phyloP scores from a whole-genome alignment of 78 protist genomes.

The Dictyostelium brefeldianum region DNA sequence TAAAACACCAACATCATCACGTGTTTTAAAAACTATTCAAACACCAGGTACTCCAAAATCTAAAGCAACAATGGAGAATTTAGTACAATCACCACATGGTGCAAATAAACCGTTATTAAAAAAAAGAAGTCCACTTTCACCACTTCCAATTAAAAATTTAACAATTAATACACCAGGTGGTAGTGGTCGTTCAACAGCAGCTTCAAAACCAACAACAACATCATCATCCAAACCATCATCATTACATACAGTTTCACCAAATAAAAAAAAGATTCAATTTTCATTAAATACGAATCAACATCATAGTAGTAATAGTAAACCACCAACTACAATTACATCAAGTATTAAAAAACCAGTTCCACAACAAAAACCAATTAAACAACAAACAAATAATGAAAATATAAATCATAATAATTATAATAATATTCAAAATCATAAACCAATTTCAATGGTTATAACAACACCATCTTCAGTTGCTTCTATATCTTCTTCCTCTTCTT shows the following conservation, averaged over 20 bases:
- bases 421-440: neutral
- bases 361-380: neutral
- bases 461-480: neutral
- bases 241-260: neutral
- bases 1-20: slow-evolving; percentile 4
- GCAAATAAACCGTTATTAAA: neutral
- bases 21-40: neutral
- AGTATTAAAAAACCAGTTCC: neutral
- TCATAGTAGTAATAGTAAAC: neutral
- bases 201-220: neutral
- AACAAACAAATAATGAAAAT: slow-evolving; percentile 12
- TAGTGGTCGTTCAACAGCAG: neutral
- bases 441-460: neutral
- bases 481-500: neutral
- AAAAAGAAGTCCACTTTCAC: slow-evolving; percentile 25
- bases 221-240: neutral
- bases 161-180: neutral
- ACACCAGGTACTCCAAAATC: slow-evolving; percentile 74
- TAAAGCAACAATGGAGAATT: neutral
- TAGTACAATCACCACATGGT: neutral
- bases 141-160: slow-evolving; percentile 1
- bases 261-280: slow-evolving; percentile 6
- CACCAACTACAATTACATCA: neutral
- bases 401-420: neutral
- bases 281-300: neutral